Evolutionary conservation across 1,284 basidiomycete genomes (phyloP), one percentile per base, ranked within the genome.

Genomic region (Malassezia equina): DNA sequence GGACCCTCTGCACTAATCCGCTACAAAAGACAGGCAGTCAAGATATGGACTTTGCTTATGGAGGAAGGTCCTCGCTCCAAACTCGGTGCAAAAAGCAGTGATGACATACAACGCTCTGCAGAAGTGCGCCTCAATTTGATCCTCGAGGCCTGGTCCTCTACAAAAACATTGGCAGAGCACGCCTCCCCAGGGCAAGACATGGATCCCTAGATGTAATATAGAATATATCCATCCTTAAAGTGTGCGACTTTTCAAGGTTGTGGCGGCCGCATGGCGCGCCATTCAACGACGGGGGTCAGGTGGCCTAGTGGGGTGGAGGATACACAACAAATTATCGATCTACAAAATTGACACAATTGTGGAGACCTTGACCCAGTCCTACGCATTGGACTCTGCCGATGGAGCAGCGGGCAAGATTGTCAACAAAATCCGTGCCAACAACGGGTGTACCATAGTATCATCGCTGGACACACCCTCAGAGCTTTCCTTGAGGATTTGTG

Each of bases 91-190:
- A 2, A 40, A 17, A 52, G 46, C 4, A 27, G 47, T 1, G 50
- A 61, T 3, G 65, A 66, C 1, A 53, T 55, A 21, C 64, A 65
- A 12, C 65, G 62, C 25, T 64, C 70, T 2, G 66, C 68, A 13
- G 57, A 50, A 9, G 64, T 72, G 7, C 56, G 72, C 15, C 51
- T 77, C 40, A 49, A 60, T 41, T 55, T 76, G 5, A 54, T 75
- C 55, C 61, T 77, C 34, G 73, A 73, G 40, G 69, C 72, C 6
- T 76, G 74, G 75, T 56, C 60, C 34, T 60, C 65, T 55, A 60
- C 39, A 28, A 63, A 65, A 12, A 27, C 49, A 4, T 44, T 57
- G 1, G 44, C 15, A 12, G 55, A 47, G 13, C 47, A 57, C 44
- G 50, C 41, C 3, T 45, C 55, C 12, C 36, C n/a, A 7, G 55